Conservation (phyloP, 306 rosid species). For the Pyrus communis region DNA sequence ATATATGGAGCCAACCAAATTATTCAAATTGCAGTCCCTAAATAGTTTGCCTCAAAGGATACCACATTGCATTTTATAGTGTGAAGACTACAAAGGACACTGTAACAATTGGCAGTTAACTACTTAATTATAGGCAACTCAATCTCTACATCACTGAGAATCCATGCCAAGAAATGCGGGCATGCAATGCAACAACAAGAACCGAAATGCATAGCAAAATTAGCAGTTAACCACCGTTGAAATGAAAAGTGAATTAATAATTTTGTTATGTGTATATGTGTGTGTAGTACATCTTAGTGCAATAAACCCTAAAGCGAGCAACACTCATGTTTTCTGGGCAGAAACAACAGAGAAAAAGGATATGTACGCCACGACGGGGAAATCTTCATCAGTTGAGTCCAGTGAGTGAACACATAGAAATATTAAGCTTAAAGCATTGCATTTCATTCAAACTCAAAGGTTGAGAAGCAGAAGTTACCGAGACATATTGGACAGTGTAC, state of each 20-base stretch:
- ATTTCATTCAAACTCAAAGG: neutral
- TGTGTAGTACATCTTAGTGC: neutral
- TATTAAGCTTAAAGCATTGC: neutral
- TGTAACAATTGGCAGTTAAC: neutral
- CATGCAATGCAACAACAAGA: neutral
- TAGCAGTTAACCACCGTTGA: neutral
- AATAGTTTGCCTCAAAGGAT: neutral
- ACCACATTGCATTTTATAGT: neutral
- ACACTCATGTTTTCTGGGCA: neutral
- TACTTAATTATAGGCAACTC: neutral
- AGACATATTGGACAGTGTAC: conserved; percentile 97
- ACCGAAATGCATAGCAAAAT: neutral
- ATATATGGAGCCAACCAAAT: neutral
- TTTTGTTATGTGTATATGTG: neutral
- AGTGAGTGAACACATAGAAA: neutral
- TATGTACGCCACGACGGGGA: neutral
- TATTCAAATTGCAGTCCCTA: neutral
- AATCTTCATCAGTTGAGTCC: neutral
- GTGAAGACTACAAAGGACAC: neutral
- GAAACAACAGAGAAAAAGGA: neutral
- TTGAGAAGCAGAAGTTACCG: conserved; percentile 45
- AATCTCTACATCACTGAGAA: neutral
- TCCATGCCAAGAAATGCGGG: neutral
- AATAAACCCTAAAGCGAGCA: neutral
- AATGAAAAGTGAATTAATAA: neutral